These are phyloP conservation scores for Apiospora malaysiana DNA, from an alignment of 2,329 filamentous ascomycete species.

Conservation along the genomic window DNA sequence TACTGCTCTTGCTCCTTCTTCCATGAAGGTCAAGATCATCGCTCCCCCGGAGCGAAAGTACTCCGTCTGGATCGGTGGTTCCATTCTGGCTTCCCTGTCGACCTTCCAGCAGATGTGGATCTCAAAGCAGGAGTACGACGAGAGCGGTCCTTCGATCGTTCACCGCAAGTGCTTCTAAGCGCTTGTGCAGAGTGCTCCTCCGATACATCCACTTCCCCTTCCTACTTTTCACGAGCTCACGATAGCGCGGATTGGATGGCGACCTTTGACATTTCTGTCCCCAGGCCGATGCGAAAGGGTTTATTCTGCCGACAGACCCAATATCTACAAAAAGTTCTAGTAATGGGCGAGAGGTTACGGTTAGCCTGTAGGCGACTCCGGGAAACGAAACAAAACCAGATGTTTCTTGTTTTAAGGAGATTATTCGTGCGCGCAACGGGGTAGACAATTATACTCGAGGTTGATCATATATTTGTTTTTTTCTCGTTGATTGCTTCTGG, in stretches of 20 bases:
- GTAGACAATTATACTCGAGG: conserved; percentile 57
- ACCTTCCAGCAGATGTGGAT: conserved; percentile 99
- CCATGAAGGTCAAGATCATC: conserved; percentile 99
- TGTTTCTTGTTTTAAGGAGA: conserved; percentile 56
- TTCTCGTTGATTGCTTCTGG: conserved; percentile 29
- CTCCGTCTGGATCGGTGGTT: conserved; percentile 99
- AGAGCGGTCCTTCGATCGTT: conserved; percentile 98
- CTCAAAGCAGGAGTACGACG: conserved; percentile 99
- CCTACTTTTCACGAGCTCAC: conserved; percentile 42
- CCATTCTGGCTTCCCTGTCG: conserved; percentile 97
- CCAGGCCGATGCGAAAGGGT: conserved; percentile 51
- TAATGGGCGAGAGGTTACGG: conserved; percentile 60
- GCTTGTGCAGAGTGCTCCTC: conserved; percentile 21
- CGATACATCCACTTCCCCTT: conserved; percentile 47
- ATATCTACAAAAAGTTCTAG: conserved; percentile 61
- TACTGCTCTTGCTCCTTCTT: conserved; percentile 97
- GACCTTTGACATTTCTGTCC: conserved; percentile 47
- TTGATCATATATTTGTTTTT: conserved; percentile 64
- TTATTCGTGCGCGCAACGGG: conserved; percentile 55
- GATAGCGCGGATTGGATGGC: conserved; percentile 53
- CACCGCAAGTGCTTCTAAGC: conserved; percentile 99
- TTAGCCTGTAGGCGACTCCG: conserved; percentile 48
- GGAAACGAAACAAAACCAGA: conserved; percentile 51
- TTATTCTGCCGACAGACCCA: conserved; percentile 52
- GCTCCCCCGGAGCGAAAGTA: conserved; percentile 99